phyloP scores from a whole-genome alignment of 176 grass and related monocot genomes.

The Alloteropsis semialata region DNA sequence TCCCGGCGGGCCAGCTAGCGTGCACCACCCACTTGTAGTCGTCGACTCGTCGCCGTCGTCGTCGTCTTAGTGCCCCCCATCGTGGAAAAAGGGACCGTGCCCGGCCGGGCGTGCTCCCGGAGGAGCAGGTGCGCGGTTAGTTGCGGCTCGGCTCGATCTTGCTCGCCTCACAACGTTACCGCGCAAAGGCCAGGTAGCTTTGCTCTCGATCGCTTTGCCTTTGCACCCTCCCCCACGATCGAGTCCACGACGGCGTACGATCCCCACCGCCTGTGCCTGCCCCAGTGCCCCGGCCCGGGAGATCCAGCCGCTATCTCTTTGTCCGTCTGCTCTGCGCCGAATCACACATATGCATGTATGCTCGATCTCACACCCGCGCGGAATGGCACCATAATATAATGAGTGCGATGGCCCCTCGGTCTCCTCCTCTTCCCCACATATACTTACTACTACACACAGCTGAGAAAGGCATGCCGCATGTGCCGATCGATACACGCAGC shows the following conservation, averaged over 20 bases:
- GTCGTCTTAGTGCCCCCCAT: too few species aligned
- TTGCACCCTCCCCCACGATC: too few species aligned
- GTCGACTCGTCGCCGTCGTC: not conserved
- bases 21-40: not conserved
- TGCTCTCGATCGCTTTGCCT: too few species aligned
- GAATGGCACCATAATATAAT: constrained; percentile 48
- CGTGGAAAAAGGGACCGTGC: not conserved
- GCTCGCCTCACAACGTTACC: too few species aligned
- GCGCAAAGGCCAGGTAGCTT: too few species aligned
- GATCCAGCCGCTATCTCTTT: constrained; percentile 24
- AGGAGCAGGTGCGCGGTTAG: too few species aligned
- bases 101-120: too few species aligned
- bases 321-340: constrained; percentile 28
- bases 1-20: not conserved
- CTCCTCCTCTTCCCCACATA: not conserved
- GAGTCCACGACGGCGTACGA: too few species aligned
- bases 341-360: not conserved
- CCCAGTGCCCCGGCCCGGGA: not conserved
- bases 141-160: too few species aligned
- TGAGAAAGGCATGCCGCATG: not conserved
- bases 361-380: not conserved
- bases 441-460: not conserved
- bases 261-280: not conserved
- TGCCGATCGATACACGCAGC: not conserved
- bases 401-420: constrained; percentile 1